Evolutionary conservation across 2,329 filamentous ascomycete genomes (phyloP), one percentile per base, ranked within the genome.

Genomic region (Colletotrichum incanum): DNA sequence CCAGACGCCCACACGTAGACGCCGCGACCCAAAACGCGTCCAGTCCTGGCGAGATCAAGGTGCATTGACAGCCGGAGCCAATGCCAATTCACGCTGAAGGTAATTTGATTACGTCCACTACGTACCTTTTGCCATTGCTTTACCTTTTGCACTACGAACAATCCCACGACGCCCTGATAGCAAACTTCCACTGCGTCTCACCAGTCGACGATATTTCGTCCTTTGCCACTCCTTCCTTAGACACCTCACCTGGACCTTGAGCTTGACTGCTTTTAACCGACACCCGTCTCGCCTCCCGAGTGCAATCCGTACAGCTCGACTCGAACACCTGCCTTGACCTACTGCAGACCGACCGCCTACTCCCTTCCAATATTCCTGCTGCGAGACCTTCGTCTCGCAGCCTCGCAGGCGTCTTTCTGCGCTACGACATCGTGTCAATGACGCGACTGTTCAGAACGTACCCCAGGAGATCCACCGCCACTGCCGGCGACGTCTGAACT

Each of bases 11-110:
- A 50, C 45, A 45, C 43, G 20, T 43, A 54, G 26, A 34, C 20
- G 37, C 61, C 60, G 18, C 47, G 34, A n/a, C 60, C 60, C n/a
- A 63, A 31, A 45, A 64, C 61, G 61, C 61, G 61, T 55, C 37
- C 31, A 50, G 45, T 26, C 31, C 59, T 39, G 45, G 18, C n/a
- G 26, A 63, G 60, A 52, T 63, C 60, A 31, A 52, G 60, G 34
- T 50, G 18, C 31, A 50, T 31, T 50, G 45, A 50, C 23, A 39
- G 34, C 43, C n/a, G 45, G 45, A 37, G 41, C 45, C 58, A 61
- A n/a, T 47, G 43, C n/a, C 45, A 45, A 52, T 41, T 16, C 31
- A 50, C n/a, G 59, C 59, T 26, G 23, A 12, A 28, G 3, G 34
- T 41, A 41, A 28, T 50, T 52, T 39, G 31, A 63, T 50, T 63